Evolutionary conservation across 2,329 filamentous ascomycete genomes (phyloP).

Genomic region (Fusarium tricinctum): DNA sequence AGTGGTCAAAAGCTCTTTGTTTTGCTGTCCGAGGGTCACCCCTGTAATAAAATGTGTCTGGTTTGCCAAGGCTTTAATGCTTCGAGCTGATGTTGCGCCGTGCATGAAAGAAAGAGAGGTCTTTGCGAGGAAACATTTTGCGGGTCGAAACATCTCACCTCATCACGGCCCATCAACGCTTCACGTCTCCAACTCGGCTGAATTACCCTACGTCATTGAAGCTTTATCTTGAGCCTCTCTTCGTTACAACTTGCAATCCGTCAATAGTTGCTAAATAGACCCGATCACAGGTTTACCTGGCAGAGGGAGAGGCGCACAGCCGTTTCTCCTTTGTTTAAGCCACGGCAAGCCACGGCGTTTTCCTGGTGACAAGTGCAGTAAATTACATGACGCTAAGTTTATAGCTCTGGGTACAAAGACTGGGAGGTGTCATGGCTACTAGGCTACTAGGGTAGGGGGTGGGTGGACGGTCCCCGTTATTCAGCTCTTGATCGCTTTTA

Average conservation of each 20-base stretch:
- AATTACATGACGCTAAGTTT: slow-evolving; percentile 19
- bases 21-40: too few species aligned
- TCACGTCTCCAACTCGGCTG: neutral
- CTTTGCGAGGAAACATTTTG: slow-evolving; percentile 23
- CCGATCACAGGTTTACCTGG: slow-evolving; percentile 1
- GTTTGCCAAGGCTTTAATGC: too few species aligned
- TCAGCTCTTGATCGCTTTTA: slow-evolving; percentile 17
- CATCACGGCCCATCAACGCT: neutral
- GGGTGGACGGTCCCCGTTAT: neutral
- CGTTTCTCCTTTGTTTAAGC: slow-evolving; percentile 10
- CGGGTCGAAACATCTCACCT: neutral
- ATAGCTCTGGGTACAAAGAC: neutral
- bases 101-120: neutral
- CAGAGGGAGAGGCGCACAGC: slow-evolving; percentile 5
- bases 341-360: slow-evolving; percentile 20
- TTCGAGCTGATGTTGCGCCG: too few species aligned
- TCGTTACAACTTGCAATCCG: slow-evolving; percentile 1
- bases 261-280: slow-evolving; percentile 25
- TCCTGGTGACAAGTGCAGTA: neutral
- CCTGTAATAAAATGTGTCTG: too few species aligned
- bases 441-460: too few species aligned
- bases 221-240: neutral
- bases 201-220: neutral
- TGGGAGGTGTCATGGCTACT: neutral
- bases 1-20: too few species aligned